phyloP scores from a whole-genome alignment of 176 grass and related monocot genomes.

The Chloris gayana region DNA sequence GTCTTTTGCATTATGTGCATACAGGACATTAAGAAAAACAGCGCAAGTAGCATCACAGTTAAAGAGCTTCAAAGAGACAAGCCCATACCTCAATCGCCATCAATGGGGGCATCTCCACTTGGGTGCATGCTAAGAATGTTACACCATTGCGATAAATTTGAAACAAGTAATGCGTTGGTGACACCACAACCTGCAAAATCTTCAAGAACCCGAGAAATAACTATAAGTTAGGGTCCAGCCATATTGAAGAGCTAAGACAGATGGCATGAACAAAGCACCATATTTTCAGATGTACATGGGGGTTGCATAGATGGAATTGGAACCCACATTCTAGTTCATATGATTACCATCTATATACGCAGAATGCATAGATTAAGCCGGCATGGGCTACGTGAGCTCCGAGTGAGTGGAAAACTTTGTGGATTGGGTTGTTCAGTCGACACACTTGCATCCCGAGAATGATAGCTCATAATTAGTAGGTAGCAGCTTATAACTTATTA shows the following conservation, averaged over 20 bases:
- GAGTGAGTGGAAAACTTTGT: background rate
- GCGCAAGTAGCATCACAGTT: background rate
- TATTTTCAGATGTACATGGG: background rate
- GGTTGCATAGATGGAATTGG: background rate
- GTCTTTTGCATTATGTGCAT: background rate
- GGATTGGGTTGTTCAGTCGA: background rate
- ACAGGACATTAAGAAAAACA: background rate
- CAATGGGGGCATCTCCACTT: slow-evolving; percentile 84
- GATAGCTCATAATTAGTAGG: background rate
- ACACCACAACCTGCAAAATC: slow-evolving; percentile 79
- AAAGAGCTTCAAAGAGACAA: background rate
- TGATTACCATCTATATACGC: background rate
- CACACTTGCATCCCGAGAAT: background rate
- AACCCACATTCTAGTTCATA: background rate
- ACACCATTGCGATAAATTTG: slow-evolving; percentile 69
- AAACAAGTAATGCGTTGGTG: slow-evolving; percentile 93
- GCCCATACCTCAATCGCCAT: slow-evolving; percentile 73
- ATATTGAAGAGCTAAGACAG: background rate
- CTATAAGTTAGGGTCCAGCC: background rate
- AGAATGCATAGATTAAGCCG: background rate
- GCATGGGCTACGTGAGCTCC: no score
- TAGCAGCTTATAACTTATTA: background rate
- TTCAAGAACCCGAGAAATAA: slow-evolving; percentile 16
- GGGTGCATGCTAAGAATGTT: slow-evolving; percentile 80
- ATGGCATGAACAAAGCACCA: background rate